Percentiles rank a stretch among this genome's conserved stretches.
Conservation (phyloP, 179 eudicot genomes). For the Beta lomatogona region DNA sequence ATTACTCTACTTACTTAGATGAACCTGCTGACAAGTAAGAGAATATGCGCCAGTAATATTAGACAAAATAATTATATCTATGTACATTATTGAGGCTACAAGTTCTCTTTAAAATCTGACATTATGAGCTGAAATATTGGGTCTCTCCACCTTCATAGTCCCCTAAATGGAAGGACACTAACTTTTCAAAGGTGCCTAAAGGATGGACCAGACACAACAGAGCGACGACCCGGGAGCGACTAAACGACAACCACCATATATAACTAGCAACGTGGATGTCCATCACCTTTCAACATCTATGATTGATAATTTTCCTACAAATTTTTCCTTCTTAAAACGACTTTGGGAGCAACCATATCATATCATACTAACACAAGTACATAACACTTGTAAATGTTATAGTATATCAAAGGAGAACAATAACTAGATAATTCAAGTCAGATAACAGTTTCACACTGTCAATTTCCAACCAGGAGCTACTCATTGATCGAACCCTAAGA, state of each 20-base stretch:
- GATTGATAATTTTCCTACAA: too few species aligned
- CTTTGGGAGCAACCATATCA: not conserved
- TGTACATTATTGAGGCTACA: not conserved
- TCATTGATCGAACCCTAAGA: not conserved
- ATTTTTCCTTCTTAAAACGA: too few species aligned
- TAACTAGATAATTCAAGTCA: not conserved
- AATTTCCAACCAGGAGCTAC: not conserved
- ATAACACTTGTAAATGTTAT: not conserved
- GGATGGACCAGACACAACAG: too few species aligned
- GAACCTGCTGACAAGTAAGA: conserved; percentile 22
- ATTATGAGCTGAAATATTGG: not conserved
- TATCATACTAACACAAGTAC: not conserved
- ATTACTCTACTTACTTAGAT: not conserved
- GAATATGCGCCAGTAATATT: conserved; percentile 4
- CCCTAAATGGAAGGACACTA: not conserved
- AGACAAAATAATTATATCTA: not conserved
- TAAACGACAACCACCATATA: not conserved
- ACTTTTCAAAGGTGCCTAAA: not conserved
- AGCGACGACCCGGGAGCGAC: too few species aligned
- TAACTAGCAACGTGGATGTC: not conserved
- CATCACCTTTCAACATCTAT: too few species aligned
- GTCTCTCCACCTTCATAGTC: not conserved
- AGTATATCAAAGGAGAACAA: not conserved
- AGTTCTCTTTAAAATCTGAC: not conserved
- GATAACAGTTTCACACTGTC: not conserved